A percentile compares a stretch with the other conserved stretches of the same genome.
These are phyloP conservation scores for Penicillium expansum DNA, from an alignment of 2,329 filamentous ascomycete species.

Conservation along the genomic window DNA sequence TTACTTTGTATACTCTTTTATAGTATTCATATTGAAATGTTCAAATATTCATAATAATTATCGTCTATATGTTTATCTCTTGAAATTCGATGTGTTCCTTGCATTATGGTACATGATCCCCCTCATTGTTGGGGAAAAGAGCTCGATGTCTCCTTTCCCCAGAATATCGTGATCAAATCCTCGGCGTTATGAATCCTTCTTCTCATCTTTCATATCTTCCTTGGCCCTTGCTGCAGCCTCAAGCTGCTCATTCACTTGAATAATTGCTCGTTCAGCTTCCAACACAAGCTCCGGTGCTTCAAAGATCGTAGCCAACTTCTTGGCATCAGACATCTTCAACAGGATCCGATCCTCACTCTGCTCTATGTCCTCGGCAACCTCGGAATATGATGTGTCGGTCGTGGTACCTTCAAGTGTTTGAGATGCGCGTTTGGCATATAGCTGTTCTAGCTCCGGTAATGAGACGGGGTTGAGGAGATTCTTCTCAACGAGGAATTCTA, in stretches of 20 bases:
- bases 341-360: slow-evolving; percentile 48
- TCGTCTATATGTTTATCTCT: background rate
- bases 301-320: slow-evolving; percentile 59
- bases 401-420: slow-evolving; percentile 30
- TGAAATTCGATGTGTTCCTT: background rate
- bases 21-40: background rate
- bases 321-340: slow-evolving; percentile 50
- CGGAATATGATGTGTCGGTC: slow-evolving; percentile 29
- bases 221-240: slow-evolving; percentile 21
- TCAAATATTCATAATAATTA: background rate
- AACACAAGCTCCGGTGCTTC: slow-evolving; percentile 67
- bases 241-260: slow-evolving; percentile 60
- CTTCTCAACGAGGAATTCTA: slow-evolving; percentile 76
- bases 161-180: background rate
- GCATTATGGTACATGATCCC: slow-evolving; percentile 1
- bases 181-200: slow-evolving; percentile 24
- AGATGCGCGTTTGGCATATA: slow-evolving; percentile 59
- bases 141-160: background rate
- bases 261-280: slow-evolving; percentile 72
- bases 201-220: slow-evolving; percentile 18
- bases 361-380: slow-evolving; percentile 35
- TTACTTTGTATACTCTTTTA: too few species aligned
- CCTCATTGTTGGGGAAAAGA: background rate
- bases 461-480: slow-evolving; percentile 66
- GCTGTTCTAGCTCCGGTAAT: slow-evolving; percentile 66